A percentile compares a stretch with the other conserved stretches of the same genome.
Conservation (phyloP, 768 basidiomycete species). For the Rhodotorula toruloides region DNA sequence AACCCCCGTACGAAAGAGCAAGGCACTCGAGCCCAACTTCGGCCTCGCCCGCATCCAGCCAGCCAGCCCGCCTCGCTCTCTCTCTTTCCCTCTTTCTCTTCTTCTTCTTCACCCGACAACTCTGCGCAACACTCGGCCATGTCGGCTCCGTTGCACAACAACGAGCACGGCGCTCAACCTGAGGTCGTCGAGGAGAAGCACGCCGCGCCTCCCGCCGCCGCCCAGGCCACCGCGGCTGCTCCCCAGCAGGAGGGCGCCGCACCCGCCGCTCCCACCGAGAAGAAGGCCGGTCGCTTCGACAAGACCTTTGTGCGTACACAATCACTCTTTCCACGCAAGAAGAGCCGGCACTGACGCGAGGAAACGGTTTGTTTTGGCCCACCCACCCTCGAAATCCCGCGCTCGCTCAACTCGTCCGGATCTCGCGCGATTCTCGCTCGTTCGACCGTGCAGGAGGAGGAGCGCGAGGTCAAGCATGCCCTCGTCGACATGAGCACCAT, state of each 20-base stretch:
- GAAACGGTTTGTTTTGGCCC: not conserved
- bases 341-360: not conserved
- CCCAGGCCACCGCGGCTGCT: not conserved
- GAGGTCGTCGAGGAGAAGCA: slow-evolving; percentile 35
- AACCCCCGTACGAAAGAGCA: too few relatives aligned
- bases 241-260: too few relatives aligned
- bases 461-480: slow-evolving; percentile 52
- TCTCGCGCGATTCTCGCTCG: not conserved
- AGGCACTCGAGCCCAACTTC: too few relatives aligned
- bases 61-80: too few relatives aligned
- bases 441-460: slow-evolving; percentile 29
- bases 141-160: slow-evolving; percentile 23
- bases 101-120: too few relatives aligned
- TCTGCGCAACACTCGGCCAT: too few relatives aligned
- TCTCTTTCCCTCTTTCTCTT: too few relatives aligned
- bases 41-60: too few relatives aligned
- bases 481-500: slow-evolving; percentile 85
- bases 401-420: not conserved
- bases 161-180: slow-evolving; percentile 9
- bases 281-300: slow-evolving; percentile 37
- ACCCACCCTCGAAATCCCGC: not conserved
- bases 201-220: slow-evolving; percentile 11
- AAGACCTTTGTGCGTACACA: slow-evolving; percentile 32
- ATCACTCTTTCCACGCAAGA: too few relatives aligned
- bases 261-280: slow-evolving; percentile 25